A percentile compares a stretch with the other conserved stretches of the same genome.
Conservation (phyloP, 176 grass and related monocot species). For the Bonia amplexicaulis region DNA sequence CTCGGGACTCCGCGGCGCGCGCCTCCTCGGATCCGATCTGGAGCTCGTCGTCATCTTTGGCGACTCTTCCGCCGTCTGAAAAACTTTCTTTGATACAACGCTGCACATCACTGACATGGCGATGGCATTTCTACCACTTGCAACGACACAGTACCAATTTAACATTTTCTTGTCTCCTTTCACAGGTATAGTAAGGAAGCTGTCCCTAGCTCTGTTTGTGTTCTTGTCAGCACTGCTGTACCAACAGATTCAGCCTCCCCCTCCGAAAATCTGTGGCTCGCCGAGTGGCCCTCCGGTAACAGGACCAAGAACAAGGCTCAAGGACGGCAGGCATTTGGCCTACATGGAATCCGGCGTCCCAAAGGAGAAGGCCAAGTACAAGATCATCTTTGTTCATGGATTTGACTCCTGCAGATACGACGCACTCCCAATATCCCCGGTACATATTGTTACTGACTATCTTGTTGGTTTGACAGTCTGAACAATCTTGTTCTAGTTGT, state of each 20-base stretch:
- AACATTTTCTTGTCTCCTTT: neutral
- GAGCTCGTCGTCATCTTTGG: too few relatives aligned
- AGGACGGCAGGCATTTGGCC: constrained; percentile 80
- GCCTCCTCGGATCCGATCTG: too few relatives aligned
- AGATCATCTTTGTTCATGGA: constrained; percentile 78
- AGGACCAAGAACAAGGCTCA: constrained; percentile 50
- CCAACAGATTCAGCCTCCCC: constrained; percentile 43
- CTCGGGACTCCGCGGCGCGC: too few relatives aligned
- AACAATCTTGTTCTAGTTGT: neutral
- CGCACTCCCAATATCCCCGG: constrained; percentile 52
- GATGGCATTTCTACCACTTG: neutral
- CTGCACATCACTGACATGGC: neutral
- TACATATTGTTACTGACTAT: neutral
- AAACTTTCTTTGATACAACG: neutral
- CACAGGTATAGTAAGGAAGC: constrained; percentile 41
- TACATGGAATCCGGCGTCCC: constrained; percentile 65
- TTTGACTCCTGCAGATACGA: constrained; percentile 73
- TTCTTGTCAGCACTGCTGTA: constrained; percentile 40
- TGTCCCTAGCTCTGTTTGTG: constrained; percentile 31
- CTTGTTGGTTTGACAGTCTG: neutral
- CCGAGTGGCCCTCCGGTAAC: constrained; percentile 47
- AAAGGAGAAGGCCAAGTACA: constrained; percentile 65
- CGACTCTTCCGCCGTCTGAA: too few relatives aligned
- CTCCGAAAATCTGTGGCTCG: constrained; percentile 35
- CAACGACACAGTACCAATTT: neutral